Evolutionary conservation across 2,329 filamentous ascomycete species (phyloP).

Genomic region (Emmonsiellopsis sp.): DNA sequence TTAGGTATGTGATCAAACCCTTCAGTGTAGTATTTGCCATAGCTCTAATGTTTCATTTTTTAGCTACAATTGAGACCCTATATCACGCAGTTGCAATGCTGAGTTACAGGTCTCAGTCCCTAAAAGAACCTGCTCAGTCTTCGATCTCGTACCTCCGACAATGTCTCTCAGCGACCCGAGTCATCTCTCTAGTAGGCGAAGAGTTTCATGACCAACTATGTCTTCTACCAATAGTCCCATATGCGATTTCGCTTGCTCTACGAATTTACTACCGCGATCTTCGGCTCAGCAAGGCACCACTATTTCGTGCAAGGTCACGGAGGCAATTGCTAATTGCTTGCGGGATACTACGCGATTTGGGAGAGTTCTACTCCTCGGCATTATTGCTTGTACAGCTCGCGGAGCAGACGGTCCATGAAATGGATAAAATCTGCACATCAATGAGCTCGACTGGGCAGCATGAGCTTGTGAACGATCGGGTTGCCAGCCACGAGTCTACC

Average conservation of each 20-base stretch:
- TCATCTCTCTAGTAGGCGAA: constrained; percentile 44
- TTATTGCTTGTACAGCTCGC: not conserved
- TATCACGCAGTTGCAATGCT: constrained; percentile 57
- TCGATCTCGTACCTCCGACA: constrained; percentile 47
- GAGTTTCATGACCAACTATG: constrained; percentile 39
- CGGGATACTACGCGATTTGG: constrained; percentile 1
- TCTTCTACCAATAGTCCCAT: constrained; percentile 51
- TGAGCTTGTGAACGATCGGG: not conserved
- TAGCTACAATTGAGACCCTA: constrained; percentile 52
- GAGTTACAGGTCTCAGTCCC: constrained; percentile 40
- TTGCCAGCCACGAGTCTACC: not conserved
- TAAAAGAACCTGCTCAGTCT: constrained; percentile 16
- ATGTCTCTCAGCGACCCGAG: constrained; percentile 49
- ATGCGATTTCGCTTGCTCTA: constrained; percentile 51
- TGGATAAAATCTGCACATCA: constrained; percentile 1
- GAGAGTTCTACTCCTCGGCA: not conserved
- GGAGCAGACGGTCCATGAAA: constrained; percentile 3
- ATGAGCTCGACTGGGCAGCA: not conserved
- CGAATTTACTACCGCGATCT: constrained; percentile 56
- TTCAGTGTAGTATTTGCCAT: not conserved
- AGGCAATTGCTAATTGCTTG: not conserved
- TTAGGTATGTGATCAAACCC: constrained; percentile 33
- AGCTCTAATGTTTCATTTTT: not conserved
- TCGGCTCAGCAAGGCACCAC: constrained; percentile 50
- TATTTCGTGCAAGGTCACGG: constrained; percentile 36